Base-by-base conservation (phyloP, 352 stramenopile genomes). In the Globisporangium cederbergense region DNA sequence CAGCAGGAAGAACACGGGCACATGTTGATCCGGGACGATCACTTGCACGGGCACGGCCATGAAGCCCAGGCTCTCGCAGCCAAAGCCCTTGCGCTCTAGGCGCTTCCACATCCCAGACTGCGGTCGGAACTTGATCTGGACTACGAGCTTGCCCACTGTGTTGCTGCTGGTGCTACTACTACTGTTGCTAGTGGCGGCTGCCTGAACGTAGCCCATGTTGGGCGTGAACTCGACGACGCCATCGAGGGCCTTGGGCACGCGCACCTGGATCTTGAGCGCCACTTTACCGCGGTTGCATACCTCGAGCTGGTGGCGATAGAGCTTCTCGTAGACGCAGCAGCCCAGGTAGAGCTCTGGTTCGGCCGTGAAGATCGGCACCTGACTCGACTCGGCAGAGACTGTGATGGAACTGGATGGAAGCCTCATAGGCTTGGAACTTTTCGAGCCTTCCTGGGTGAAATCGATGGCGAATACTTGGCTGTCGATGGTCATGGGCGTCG, bases 251-350 rank as follows among this genome's bases (percentile, higher is more conserved):
- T 87, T 85, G 1, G 91, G 89, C 1, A 92, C 75, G 36, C 83
- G 81, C 1, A 96, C 62, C 32, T 91, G 76, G 22, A 92, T 78
- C 60, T 95, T 93, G 13, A 97, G 72, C 11, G 93, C 81, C 16
- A 97, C 86, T 66, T 93, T 95, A 11, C 89, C 90, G 14, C 93
- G 85, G 60, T 98, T 98, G 50, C 78, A 82, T 2, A 97, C 58
- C 1, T 83, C 45, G 3, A 97, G 58, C 49, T 93, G 81, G 7
- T 86, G 77, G 0, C 91, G 83, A 65, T 97, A 97, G 4, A 97
- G 77, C 50, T 96, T 96, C 5, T 79, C 83, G 52, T 89, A 89
- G 1, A 95, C 81, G 53, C 86, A 96, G 60, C 91, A 97, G 30
- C 75, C 75, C 18, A 98, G 79, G 66, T 98, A 77, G 2, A 97